Percentiles rank a stretch among this genome's conserved stretches.
Evolutionary conservation across 371 early-diverging fungal species (phyloP).

Genomic region (Mortierella polycephala): DNA sequence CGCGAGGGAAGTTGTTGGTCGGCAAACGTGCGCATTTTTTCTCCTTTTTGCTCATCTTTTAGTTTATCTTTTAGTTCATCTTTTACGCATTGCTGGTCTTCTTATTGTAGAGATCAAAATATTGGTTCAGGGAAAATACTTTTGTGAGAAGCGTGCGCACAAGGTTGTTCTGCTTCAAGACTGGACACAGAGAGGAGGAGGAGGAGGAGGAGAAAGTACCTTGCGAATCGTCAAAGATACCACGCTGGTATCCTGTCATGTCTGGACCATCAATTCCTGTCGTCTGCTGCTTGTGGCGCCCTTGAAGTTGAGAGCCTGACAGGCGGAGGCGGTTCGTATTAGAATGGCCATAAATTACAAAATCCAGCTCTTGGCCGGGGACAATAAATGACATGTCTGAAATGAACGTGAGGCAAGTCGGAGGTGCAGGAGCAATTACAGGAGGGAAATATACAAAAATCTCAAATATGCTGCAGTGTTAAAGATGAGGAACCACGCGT

Average conservation of each 20-base stretch:
- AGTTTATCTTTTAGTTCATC: not conserved
- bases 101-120: not conserved
- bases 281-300: not conserved
- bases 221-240: conserved; percentile 5
- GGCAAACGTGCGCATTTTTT: conserved; percentile 3
- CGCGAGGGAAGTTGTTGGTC: not conserved
- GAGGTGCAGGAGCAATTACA: not conserved
- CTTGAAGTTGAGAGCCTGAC: not conserved
- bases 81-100: not conserved
- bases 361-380: conserved; percentile 17
- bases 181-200: too few relatives aligned
- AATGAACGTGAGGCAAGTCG: not conserved
- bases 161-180: too few relatives aligned
- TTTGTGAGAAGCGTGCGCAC: too few relatives aligned
- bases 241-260: conserved; percentile 16
- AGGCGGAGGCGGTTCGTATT: conserved; percentile 21
- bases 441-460: not conserved
- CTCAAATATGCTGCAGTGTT: not conserved
- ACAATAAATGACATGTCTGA: conserved; percentile 12
- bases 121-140: too few relatives aligned
- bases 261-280: not conserved
- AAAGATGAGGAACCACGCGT: too few relatives aligned
- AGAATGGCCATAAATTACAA: conserved; percentile 13
- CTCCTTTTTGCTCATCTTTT: not conserved
- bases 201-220: not conserved